Evolutionary conservation across 371 early-diverging fungal genomes (phyloP), one percentile per base, ranked within the genome.

Genomic region (Actinomortierella wolfii): DNA sequence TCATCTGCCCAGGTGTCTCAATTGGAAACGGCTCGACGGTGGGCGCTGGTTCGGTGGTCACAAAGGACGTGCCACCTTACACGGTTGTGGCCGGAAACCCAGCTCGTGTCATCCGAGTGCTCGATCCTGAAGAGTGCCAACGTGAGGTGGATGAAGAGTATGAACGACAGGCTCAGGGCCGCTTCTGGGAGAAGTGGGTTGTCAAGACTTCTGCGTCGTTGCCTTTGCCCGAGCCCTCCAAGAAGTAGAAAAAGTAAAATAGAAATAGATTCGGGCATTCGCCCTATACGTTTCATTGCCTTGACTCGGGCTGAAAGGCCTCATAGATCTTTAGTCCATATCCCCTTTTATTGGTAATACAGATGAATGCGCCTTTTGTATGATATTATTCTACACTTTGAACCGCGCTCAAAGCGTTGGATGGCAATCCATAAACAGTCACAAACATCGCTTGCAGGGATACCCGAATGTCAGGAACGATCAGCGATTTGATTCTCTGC

Each of bases 71-170:
- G 0, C 88, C 88, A 5, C 70, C 83, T 2, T 79, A 88, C 42
- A 81, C 83, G 0, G 80, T 94, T 8, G 93, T 93, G 21, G 92
- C 79, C 0, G 96, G 96, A 0, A 93, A 90, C 68, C 96, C 96
- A 15, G 94, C 94, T 3, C 80, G 83, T 45, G 77, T 93, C 39
- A 77, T 93, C 44, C 54, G 45, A 43, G 74, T 67, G 7, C 39
- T 73, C 44, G 53, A 52, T 50, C 51, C 56, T 49, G 74, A 73
- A 29, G 67, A 73, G 39, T 66, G 67, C 39, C 57, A 73, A 26
- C 58, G 39, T 44, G 74, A 73, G 42, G 58, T 56, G 18, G 58
- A 54, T 5, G 74, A 67, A 51, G 62, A 44, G 24, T 59, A 63
- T 39, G 54, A 52, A 20, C 46, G 56, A 13, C 53, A 49, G 56